Conservation (phyloP, 2,329 filamentous ascomycete species). For the Aspergillus luchuensis region DNA sequence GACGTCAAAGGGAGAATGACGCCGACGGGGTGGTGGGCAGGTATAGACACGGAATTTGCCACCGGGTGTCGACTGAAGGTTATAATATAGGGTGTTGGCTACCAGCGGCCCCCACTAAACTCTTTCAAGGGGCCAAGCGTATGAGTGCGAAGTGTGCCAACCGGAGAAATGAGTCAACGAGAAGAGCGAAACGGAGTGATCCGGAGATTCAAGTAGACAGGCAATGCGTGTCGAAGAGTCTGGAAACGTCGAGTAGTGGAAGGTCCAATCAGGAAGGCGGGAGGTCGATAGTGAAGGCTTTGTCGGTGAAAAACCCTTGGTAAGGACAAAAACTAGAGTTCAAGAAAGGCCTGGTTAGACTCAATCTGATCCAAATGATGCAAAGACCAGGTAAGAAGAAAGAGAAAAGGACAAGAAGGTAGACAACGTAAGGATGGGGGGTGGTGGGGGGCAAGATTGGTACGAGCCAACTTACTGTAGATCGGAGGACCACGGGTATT, state of each 20-base stretch:
- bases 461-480: slow-evolving; percentile 10
- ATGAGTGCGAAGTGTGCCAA: neutral
- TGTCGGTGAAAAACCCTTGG: slow-evolving; percentile 9
- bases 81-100: slow-evolving; percentile 31
- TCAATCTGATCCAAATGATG: slow-evolving; percentile 14
- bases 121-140: slow-evolving; percentile 27
- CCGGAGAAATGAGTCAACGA: neutral
- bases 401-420: neutral
- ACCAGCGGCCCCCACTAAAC: slow-evolving; percentile 23
- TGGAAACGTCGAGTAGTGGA: slow-evolving; percentile 26
- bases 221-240: slow-evolving; percentile 28
- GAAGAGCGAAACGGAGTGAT: slow-evolving; percentile 10
- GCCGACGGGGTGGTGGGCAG: slow-evolving; percentile 20
- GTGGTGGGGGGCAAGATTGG: neutral
- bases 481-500: neutral
- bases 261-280: slow-evolving; percentile 2
- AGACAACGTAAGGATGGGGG: neutral
- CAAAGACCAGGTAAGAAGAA: neutral
- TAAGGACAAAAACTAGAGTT: slow-evolving; percentile 6
- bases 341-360: slow-evolving; percentile 10
- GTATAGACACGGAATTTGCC: slow-evolving; percentile 25
- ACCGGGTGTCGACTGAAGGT: slow-evolving; percentile 30
- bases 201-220: slow-evolving; percentile 8
- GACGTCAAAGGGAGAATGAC: slow-evolving; percentile 29
- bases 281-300: slow-evolving; percentile 1